phyloP scores from a whole-genome alignment of 192 early-diverging fungal species.

The Backusella circina region DNA sequence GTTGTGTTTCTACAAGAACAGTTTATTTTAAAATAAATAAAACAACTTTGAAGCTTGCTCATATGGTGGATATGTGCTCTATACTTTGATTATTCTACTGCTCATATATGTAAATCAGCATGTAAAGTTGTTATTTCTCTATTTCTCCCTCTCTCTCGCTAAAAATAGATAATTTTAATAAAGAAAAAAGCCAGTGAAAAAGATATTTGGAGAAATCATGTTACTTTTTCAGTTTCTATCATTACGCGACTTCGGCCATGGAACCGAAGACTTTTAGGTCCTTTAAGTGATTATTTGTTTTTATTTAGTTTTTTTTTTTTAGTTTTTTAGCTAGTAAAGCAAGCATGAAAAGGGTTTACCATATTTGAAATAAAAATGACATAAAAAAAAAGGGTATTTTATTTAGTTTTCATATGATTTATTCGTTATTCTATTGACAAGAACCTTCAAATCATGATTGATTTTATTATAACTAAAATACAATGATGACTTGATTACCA shows the following conservation, averaged over 20 bases:
- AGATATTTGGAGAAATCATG: background rate
- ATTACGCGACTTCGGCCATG: background rate
- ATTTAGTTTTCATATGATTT: background rate
- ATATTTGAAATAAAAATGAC: background rate
- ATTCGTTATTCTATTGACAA: background rate
- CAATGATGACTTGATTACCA: too few species aligned
- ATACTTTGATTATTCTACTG: background rate
- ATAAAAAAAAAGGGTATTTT: background rate
- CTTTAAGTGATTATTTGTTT: background rate
- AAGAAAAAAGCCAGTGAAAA: background rate
- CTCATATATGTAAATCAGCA: background rate
- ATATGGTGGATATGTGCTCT: background rate
- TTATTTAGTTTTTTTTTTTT: background rate
- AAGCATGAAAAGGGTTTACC: background rate
- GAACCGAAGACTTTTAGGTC: background rate
- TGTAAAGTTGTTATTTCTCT: background rate
- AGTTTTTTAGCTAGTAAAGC: background rate
- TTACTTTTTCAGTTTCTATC: background rate
- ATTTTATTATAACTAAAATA: too few species aligned
- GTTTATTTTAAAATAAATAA: background rate
- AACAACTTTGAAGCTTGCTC: background rate
- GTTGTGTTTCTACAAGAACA: background rate
- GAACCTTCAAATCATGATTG: background rate
- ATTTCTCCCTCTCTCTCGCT: background rate
- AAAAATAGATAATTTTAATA: conserved; percentile 3